Percentiles rank a stretch among this genome's conserved stretches.
These are phyloP conservation scores for Termitomyces sp. DNA, from an alignment of 768 basidiomycete genomes.

Conservation along the genomic window DNA sequence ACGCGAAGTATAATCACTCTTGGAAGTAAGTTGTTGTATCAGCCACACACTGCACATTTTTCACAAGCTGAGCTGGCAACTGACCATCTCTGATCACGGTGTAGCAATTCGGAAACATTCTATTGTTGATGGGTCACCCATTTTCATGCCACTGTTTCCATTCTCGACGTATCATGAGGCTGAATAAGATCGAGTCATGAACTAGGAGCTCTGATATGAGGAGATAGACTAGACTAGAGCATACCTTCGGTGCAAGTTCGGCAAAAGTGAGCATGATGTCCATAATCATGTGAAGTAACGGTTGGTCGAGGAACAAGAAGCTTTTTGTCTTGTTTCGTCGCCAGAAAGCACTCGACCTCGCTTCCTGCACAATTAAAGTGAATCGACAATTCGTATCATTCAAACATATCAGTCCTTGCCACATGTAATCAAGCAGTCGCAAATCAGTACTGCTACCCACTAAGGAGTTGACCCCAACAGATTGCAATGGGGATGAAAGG, in stretches of 20 bases:
- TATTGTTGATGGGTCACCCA: too few species aligned
- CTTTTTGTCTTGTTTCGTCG: not conserved
- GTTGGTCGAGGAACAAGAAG: not conserved
- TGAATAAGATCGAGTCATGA: too few species aligned
- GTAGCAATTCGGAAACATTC: not conserved
- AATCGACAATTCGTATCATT: not conserved
- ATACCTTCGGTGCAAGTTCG: not conserved
- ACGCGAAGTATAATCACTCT: not conserved
- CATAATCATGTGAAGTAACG: not conserved
- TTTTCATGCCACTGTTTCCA: too few species aligned
- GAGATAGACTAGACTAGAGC: not conserved
- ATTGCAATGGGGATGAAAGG: not conserved
- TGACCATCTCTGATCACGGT: not conserved
- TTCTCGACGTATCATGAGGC: too few species aligned
- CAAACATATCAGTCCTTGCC: not conserved
- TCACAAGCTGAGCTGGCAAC: not conserved
- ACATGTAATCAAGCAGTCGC: not conserved
- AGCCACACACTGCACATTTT: not conserved
- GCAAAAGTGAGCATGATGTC: not conserved
- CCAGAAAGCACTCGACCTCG: not conserved
- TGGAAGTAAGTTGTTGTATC: not conserved
- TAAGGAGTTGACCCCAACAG: not conserved
- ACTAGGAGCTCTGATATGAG: not conserved
- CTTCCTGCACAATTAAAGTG: not conserved
- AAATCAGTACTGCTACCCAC: not conserved